Base-by-base conservation (phyloP, 495 filamentous ascomycete genomes). In the Rhypophila decipiens region DNA sequence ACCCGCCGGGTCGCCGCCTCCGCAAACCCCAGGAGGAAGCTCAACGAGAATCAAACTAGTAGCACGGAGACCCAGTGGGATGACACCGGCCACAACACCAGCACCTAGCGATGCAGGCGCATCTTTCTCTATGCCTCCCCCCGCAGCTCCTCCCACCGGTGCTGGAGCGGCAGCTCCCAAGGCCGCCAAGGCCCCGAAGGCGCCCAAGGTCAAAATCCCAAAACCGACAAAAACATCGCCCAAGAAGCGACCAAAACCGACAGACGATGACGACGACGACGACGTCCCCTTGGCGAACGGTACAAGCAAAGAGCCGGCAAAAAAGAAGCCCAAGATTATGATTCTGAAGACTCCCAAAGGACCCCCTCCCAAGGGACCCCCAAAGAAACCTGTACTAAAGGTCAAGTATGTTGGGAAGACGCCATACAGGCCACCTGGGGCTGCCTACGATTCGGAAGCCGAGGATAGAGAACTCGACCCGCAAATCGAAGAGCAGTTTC, bases 361-460 rank as follows among this genome's bases (percentile, higher is more conserved):
- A 8, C 5, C 42, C 57, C 45, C 56, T 69, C 49, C 59, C 10
- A 51, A 50, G 8, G n/a, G n/a, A n/a, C n/a, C n/a, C n/a, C n/a
- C n/a, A n/a, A n/a, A n/a, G n/a, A n/a, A n/a, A n/a, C n/a, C n/a
- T n/a, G n/a, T n/a, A n/a, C 22, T 61, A 2, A 64, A 59, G 22
- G 67, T 78, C 33, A 80, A 71, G 51, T 34, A 36, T 15, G 36
- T 47, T 4, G 61, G 77, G 34, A 79, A 73, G 55, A 77, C 79
- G 0, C 82, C 83, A 36, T 72, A 79, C 0, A 81, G 87, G 41
- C 79, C 80, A 13, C 70, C 67, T 2, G 93, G 90, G 13, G 87
- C 93, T 18, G 94, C 90, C 7, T 98, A 97, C 65, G 93, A 98
- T 62, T 95, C 88, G n/a, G 93, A 97, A 64, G 87, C 90, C 2